A percentile compares a stretch with the other conserved stretches of the same genome.
Conservation (phyloP, 805 yeast genomes). For the Schizosaccharomyces cryophilus region DNA sequence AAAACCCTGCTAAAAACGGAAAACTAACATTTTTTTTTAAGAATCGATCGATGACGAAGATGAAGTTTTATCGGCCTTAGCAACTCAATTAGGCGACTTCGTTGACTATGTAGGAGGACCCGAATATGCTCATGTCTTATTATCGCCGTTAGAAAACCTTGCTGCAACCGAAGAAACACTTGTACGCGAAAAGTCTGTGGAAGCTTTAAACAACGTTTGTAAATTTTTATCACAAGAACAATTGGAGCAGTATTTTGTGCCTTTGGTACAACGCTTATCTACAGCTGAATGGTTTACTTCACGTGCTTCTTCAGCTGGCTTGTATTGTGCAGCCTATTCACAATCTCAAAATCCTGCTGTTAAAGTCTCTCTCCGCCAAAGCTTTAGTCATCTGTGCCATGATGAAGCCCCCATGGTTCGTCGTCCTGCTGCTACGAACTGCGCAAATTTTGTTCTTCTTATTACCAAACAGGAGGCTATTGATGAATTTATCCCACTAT, state of each 20-base stretch:
- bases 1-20: no score
- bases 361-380: constrained; percentile 35
- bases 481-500: constrained; percentile 9
- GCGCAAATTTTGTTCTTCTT: constrained; percentile 44
- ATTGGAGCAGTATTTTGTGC: constrained; percentile 40
- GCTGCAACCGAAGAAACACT: constrained; percentile 90
- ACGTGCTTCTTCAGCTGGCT: constrained; percentile 75
- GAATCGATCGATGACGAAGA: constrained; percentile 64
- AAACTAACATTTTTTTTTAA: neutral
- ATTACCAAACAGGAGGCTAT: constrained; percentile 7
- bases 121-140: constrained; percentile 30
- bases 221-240: constrained; percentile 34
- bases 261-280: constrained; percentile 51
- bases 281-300: constrained; percentile 87
- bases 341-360: constrained; percentile 21
- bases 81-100: constrained; percentile 70
- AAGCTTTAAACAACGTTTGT: constrained; percentile 51
- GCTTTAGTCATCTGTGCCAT: constrained; percentile 44
- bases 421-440: constrained; percentile 69
- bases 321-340: constrained; percentile 41
- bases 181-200: constrained; percentile 56
- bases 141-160: constrained; percentile 50
- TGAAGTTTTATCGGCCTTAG: constrained; percentile 83
- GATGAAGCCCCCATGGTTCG: constrained; percentile 98
- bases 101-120: constrained; percentile 76